These are phyloP conservation scores for Pleurotus tuber-regium DNA, from an alignment of 768 basidiomycete genomes.

Conservation along the genomic window DNA sequence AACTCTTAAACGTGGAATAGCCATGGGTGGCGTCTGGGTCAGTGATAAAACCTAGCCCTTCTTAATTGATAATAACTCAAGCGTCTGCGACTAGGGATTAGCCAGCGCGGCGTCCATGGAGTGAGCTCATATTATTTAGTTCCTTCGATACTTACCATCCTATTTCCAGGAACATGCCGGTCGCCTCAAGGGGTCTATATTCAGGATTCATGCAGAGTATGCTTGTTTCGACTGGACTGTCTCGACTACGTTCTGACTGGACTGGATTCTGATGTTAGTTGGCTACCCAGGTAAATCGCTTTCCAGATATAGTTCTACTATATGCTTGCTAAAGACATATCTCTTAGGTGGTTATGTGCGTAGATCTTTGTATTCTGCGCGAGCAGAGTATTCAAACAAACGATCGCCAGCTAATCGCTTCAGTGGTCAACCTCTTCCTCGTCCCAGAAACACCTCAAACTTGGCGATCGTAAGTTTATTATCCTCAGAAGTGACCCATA, in stretches of 20 bases:
- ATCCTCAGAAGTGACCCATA: not conserved
- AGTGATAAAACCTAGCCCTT: not conserved
- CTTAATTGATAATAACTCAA: not conserved
- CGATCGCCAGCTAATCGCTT: conserved; percentile 12
- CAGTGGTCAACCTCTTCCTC: conserved; percentile 17
- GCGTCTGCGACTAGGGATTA: conserved; percentile 11
- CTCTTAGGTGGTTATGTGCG: conserved; percentile 10
- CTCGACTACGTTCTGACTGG: too few relatives aligned
- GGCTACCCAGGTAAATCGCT: not conserved
- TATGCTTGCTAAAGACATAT: too few relatives aligned
- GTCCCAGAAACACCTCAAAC: conserved; percentile 19
- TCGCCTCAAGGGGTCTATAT: conserved; percentile 14
- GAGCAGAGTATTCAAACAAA: not conserved
- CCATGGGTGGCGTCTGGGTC: conserved; percentile 18
- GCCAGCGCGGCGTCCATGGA: conserved; percentile 19
- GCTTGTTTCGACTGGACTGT: too few relatives aligned
- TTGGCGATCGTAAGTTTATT: conserved; percentile 13
- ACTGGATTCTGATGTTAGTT: too few relatives aligned
- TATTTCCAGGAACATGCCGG: conserved; percentile 17
- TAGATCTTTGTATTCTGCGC: not conserved
- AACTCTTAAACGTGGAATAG: conserved; percentile 1
- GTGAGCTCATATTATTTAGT: too few relatives aligned
- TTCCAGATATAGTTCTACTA: not conserved
- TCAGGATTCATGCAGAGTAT: conserved; percentile 16
- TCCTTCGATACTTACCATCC: too few relatives aligned